Base-by-base conservation (phyloP, 2,329 filamentous ascomycete genomes). In the Sporothrix schenckii region DNA sequence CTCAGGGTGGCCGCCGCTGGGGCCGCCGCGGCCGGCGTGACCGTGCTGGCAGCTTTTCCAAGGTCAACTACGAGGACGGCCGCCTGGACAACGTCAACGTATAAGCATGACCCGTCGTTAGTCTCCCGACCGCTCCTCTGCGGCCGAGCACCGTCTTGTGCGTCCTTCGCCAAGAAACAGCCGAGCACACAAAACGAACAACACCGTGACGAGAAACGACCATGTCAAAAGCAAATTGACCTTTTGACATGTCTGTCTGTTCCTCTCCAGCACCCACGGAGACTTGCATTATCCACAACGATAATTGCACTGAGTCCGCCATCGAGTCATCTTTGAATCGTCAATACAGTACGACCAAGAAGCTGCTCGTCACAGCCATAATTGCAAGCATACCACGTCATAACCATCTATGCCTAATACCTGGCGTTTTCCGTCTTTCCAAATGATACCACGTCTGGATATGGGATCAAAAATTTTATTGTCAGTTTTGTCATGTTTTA, bases 11-110 rank as follows among this genome's bases (percentile, higher is more conserved):
- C 56, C 34, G 27, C 27, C 14, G 66, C 47, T 50, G 68, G 41
- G n/a, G 66, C 27, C 66, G 68, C 61, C 53, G 61, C 53, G 50
- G 56, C 39, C 67, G 65, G 16, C 67, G 68, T n/a, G 41, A 68
- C 27, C 69, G 66, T 2, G 68, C 69, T 54, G 72, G 71, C 71
- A 73, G 70, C 70, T 72, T 73, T 44, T 54, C 68, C 70, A 74
- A 74, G 70, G 58, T 69, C 65, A 68, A 70, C 70, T 73, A 74
- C 61, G 73, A 72, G 56, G 72, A 74, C 50, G 58, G 69, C 53
- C 68, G 69, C 24, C 52, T 72, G 3, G 68, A 73, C 60, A 61
- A 66, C 34, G 68, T 70, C 44, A 69, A 27, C 60, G 66, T 65
- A 54, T 72, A 72, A 65, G 47, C 21, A 53, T 19, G 21, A 34